A percentile compares a stretch with the other conserved stretches of the same genome.
Conservation (phyloP, 306 rosid genomes). For the Medicago truncatula region MtrunA17r5.0-ANR NC_053042.1:10194501-10195000, state of each 20-base stretch:
- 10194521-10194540: constrained; percentile 84
- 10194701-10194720: constrained; percentile 39
- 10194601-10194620: constrained; percentile 31
- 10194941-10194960: neutral
- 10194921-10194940: neutral
- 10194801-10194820: constrained; percentile 15
- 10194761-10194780: neutral
- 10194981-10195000: neutral
- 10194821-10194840: neutral
- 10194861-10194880: neutral
- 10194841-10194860: neutral
- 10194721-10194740: constrained; percentile 21
- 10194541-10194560: constrained; percentile 41
- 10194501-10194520: constrained; percentile 93
- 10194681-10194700: constrained; percentile 38
- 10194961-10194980: neutral
- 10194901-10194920: neutral
- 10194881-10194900: neutral
- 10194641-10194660: constrained; percentile 32
- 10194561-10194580: constrained; percentile 28
- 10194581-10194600: constrained; percentile 23
- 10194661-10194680: constrained; percentile 34
- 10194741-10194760: constrained; percentile 25
- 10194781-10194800: neutral
- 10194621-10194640: constrained; percentile 12